Percentiles rank a stretch among this genome's conserved stretches.
Evolutionary conservation across 768 basidiomycete genomes (phyloP).

Genomic region (Nidularia pulvinata): DNA sequence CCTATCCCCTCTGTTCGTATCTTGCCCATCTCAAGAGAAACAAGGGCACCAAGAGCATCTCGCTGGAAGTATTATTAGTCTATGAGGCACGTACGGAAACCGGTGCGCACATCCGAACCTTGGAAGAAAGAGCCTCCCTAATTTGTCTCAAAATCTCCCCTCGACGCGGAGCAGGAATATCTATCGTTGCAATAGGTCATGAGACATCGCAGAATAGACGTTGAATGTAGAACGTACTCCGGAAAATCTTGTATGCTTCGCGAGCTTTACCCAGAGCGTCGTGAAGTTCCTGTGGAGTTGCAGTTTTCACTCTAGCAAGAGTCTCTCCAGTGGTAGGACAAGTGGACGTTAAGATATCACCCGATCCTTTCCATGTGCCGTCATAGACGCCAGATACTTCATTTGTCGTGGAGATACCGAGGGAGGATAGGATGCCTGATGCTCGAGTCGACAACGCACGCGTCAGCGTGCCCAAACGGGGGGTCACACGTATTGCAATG

Average conservation of each 20-base stretch:
- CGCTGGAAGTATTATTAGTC: slow-evolving; percentile 38
- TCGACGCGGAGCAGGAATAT: slow-evolving; percentile 82
- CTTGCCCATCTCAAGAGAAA: slow-evolving; percentile 91
- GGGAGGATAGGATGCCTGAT: slow-evolving; percentile 59
- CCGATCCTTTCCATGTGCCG: slow-evolving; percentile 79
- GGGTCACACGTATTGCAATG: slow-evolving; percentile 19
- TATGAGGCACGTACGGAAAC: not conserved
- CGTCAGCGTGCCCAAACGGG: slow-evolving; percentile 16
- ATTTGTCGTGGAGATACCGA: slow-evolving; percentile 57
- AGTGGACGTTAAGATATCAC: slow-evolving; percentile 64
- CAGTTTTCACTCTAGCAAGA: slow-evolving; percentile 73
- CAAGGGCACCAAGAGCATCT: slow-evolving; percentile 76
- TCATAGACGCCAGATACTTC: slow-evolving; percentile 80
- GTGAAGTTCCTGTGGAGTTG: slow-evolving; percentile 73
- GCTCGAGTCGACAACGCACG: slow-evolving; percentile 71
- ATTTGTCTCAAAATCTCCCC: slow-evolving; percentile 91
- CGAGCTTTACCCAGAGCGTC: slow-evolving; percentile 65
- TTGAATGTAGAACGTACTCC: slow-evolving; percentile 32
- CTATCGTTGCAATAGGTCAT: slow-evolving; percentile 13
- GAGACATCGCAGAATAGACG: too few species aligned
- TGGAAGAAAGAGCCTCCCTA: slow-evolving; percentile 74
- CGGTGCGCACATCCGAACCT: slow-evolving; percentile 43
- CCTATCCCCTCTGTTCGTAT: slow-evolving; percentile 89
- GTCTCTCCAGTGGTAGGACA: slow-evolving; percentile 91
- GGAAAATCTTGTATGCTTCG: slow-evolving; percentile 72